Base-by-base conservation (phyloP, 1,139 yeast species). In the Saccharomyces hybrid region DNA sequence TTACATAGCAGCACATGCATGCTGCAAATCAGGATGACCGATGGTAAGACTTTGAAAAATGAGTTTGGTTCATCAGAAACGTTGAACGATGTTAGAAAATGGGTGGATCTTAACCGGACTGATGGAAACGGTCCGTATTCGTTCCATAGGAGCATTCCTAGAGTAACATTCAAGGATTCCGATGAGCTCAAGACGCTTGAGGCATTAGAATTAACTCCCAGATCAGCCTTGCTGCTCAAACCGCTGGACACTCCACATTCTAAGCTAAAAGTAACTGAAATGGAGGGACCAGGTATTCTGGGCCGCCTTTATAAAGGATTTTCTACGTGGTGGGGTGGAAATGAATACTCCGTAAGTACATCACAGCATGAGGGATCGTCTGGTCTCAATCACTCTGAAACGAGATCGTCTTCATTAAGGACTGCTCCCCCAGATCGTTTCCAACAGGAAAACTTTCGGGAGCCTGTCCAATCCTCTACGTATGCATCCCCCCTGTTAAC, bases 171-270 rank as follows among this genome's bases (percentile, higher is more conserved):
- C 59, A 71, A 77, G 3, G 78, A 76, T 11, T 73, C 75, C 13
- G 84, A 84, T 51, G 89, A 84, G 63, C 73, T 74, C 51, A 63
- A 65, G 50, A 69, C 79, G 2, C 71, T 86, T 47, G 63, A 60
- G 19, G 75, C 73, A 5, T 72, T 86, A 50, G 79, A 76, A 5
- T 71, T 86, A 54, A 71, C 76, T 16, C 91, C 91, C 1, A 73
- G 90, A 52, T 81, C 88, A 11, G 86, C 84, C 0, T 68, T 86
- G 47, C 80, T 83, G 41, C 72, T 86, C 57, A 83, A 83, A 62
- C 88, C 88, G 1, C 34, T 66, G 28, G 63, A 47, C 66, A 54
- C 51, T 5, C 52, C 50, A 6, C 26, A 46, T n/a, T 55, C 52
- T 7, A 51, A 53, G 2, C 42, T 56, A 8, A 60, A 58, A 23